Conservation (phyloP, 495 filamentous ascomycete genomes). For the Penicillium daleae region DNA sequence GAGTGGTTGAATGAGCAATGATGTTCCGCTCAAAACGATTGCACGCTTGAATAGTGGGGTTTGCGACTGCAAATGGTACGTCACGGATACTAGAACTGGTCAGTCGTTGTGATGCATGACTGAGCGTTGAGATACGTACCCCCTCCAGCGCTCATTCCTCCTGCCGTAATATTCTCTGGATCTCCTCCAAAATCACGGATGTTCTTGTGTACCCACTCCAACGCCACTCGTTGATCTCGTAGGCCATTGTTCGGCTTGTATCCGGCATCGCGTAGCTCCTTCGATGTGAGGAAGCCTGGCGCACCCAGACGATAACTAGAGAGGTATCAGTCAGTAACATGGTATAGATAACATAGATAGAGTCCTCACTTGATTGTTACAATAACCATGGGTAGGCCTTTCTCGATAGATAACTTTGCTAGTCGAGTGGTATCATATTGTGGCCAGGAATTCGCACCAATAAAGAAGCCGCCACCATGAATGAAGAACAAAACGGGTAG, state of each 20-base stretch:
- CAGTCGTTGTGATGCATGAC: not conserved
- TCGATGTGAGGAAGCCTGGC: slow-evolving; percentile 54
- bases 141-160: slow-evolving; percentile 69
- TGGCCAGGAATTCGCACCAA: slow-evolving; percentile 46
- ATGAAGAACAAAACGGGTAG: slow-evolving; percentile 53
- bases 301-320: slow-evolving; percentile 50
- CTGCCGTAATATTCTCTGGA: slow-evolving; percentile 64
- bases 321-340: not conserved
- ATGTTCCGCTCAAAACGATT: slow-evolving; percentile 45
- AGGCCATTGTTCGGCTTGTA: slow-evolving; percentile 42
- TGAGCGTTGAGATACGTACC: slow-evolving; percentile 27
- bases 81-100: slow-evolving; percentile 34
- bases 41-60: slow-evolving; percentile 44
- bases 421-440: slow-evolving; percentile 44
- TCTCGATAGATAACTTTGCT: slow-evolving; percentile 43
- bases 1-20: slow-evolving; percentile 35
- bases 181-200: slow-evolving; percentile 65
- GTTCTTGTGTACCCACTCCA: slow-evolving; percentile 42
- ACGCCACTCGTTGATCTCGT: slow-evolving; percentile 38
- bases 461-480: slow-evolving; percentile 46
- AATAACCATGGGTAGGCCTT: slow-evolving; percentile 44
- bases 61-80: slow-evolving; percentile 43
- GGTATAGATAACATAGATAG: slow-evolving; percentile 44
- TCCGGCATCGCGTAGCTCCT: slow-evolving; percentile 36
- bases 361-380: slow-evolving; percentile 50